Evolutionary conservation across 2,329 filamentous ascomycete species (phyloP).

Genomic region (Celoporthe dispersa): DNA sequence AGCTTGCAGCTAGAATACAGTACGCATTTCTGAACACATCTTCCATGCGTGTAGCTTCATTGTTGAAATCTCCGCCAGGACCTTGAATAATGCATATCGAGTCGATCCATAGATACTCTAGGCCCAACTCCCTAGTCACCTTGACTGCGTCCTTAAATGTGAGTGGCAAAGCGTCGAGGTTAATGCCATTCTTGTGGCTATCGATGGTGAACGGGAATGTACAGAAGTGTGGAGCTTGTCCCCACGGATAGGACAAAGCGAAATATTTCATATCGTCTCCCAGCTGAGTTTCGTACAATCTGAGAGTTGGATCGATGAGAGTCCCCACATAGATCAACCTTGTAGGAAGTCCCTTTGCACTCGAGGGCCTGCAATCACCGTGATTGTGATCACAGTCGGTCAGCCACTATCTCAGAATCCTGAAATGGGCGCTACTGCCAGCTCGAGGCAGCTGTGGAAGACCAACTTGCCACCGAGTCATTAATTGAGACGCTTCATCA

Average conservation of each 20-base stretch:
- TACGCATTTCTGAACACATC: conserved; percentile 36
- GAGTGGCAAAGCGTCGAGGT: conserved; percentile 12
- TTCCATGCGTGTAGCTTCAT: conserved; percentile 36
- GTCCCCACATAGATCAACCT: conserved; percentile 8
- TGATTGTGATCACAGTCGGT: background rate
- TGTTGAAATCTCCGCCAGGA: conserved; percentile 32
- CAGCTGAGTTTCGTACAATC: conserved; percentile 17
- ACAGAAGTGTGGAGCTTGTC: conserved; percentile 27
- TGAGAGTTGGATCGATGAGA: background rate
- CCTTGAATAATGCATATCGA: conserved; percentile 16
- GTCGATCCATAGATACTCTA: conserved; percentile 35
- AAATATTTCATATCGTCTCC: conserved; percentile 19
- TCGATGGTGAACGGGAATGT: conserved; percentile 21
- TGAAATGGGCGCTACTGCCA: background rate
- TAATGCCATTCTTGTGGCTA: conserved; percentile 12
- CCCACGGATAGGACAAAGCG: conserved; percentile 37
- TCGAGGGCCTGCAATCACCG: background rate
- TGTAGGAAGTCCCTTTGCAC: background rate
- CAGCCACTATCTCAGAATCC: background rate
- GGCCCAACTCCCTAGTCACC: conserved; percentile 24
- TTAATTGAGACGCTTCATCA: too few species aligned
- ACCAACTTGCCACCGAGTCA: background rate
- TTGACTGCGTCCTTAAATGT: conserved; percentile 30
- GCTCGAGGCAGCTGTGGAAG: background rate
- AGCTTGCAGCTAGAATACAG: conserved; percentile 35